Conservation (phyloP, 2,329 filamentous ascomycete species). For the Emergomyces africanus region DNA sequence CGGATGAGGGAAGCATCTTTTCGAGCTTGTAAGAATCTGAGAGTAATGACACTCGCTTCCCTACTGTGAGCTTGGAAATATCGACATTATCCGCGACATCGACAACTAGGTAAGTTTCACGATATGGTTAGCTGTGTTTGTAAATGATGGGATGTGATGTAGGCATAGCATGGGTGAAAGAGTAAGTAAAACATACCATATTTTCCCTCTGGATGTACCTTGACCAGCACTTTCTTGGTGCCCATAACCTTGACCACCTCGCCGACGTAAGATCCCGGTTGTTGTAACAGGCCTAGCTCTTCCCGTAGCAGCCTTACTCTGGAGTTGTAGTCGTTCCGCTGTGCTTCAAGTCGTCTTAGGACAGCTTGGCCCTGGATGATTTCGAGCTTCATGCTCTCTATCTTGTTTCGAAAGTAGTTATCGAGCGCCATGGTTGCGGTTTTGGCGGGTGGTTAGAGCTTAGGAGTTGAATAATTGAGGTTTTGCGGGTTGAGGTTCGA, state of each 20-base stretch:
- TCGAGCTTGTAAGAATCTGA: slow-evolving; percentile 98
- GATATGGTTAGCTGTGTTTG: slow-evolving; percentile 78
- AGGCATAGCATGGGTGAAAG: neutral
- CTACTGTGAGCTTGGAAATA: slow-evolving; percentile 86
- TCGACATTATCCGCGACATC: slow-evolving; percentile 92
- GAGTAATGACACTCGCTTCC: slow-evolving; percentile 92
- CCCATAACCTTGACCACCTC: slow-evolving; percentile 99
- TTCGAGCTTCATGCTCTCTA: slow-evolving; percentile 99
- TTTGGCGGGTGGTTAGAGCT: neutral
- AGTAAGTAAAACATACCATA: slow-evolving; percentile 64
- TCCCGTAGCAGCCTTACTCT: slow-evolving; percentile 87
- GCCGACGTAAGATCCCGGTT: slow-evolving; percentile 94
- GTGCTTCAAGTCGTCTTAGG: slow-evolving; percentile 85
- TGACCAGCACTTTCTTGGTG: slow-evolving; percentile 97
- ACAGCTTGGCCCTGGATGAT: slow-evolving; percentile 98
- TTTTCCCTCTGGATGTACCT: slow-evolving; percentile 99
- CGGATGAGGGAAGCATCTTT: slow-evolving; percentile 94
- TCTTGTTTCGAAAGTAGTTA: slow-evolving; percentile 99
- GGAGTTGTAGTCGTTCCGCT: slow-evolving; percentile 99
- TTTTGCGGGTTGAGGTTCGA: neutral
- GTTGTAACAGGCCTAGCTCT: slow-evolving; percentile 89
- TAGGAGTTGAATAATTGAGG: neutral
- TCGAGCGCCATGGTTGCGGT: slow-evolving; percentile 78
- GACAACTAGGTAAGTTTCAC: slow-evolving; percentile 55
- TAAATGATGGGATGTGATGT: too few relatives aligned